Evolutionary conservation across 2,329 filamentous ascomycete species (phyloP).

Genomic region (Cercospora nicotianae): DNA sequence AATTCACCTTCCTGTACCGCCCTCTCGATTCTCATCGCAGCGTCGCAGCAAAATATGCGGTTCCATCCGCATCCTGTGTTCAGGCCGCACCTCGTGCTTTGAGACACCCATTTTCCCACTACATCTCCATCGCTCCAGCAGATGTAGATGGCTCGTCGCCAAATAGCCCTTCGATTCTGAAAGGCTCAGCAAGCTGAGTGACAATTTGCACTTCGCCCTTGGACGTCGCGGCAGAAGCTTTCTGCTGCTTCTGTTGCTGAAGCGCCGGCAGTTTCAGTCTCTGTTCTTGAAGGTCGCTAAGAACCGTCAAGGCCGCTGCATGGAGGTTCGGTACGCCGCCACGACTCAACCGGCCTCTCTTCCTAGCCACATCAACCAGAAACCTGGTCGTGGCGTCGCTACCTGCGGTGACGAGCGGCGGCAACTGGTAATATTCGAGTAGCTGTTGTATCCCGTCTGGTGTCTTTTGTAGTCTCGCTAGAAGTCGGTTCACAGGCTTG

Average conservation of each 20-base stretch:
- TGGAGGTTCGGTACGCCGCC: conserved; percentile 88
- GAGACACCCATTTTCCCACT: not conserved
- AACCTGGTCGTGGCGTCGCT: conserved; percentile 86
- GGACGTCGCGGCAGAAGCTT: conserved; percentile 34
- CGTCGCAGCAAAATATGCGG: not conserved
- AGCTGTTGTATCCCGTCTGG: conserved; percentile 75
- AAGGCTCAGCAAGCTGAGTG: conserved; percentile 89
- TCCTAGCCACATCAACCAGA: conserved; percentile 89
- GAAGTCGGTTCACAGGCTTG: conserved; percentile 79
- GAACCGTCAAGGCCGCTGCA: conserved; percentile 85
- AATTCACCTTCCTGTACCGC: not conserved
- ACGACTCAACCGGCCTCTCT: conserved; percentile 82
- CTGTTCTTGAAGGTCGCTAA: conserved; percentile 96
- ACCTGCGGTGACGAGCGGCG: conserved; percentile 67
- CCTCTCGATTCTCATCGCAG: not conserved
- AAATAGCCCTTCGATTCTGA: conserved; percentile 91
- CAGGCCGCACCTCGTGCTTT: not conserved
- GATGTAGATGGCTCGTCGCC: conserved; percentile 57
- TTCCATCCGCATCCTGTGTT: not conserved
- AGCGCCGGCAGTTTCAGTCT: conserved; percentile 60
- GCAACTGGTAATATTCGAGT: conserved; percentile 78
- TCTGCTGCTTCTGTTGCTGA: conserved; percentile 35
- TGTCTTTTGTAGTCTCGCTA: conserved; percentile 74
- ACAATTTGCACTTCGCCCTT: conserved; percentile 83
- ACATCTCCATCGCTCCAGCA: conserved; percentile 28